Conservation (phyloP, 179 eudicot species). For the Patellifolia procumbens region DNA sequence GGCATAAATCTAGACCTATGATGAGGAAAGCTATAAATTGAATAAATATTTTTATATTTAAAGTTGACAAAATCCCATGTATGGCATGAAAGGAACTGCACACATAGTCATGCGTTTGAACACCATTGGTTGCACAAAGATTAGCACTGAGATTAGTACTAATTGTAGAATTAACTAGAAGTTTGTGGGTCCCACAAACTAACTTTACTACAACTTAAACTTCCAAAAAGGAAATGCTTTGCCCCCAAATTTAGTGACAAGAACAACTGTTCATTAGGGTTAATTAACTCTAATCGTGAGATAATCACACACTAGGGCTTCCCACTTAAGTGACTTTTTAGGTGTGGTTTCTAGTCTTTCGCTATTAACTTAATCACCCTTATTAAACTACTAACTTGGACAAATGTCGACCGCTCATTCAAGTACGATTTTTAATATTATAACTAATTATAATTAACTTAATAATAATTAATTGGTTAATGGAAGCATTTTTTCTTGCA, state of each 20-base stretch:
- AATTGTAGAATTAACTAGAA: conserved; percentile 12
- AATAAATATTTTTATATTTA: background rate
- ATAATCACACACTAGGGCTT: conserved; percentile 35
- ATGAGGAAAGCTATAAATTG: conserved; percentile 8
- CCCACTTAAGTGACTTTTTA: conserved; percentile 35
- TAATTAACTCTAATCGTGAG: conserved; percentile 32
- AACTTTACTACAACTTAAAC: conserved; percentile 17
- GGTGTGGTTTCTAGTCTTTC: conserved; percentile 25
- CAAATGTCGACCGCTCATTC: conserved; percentile 36
- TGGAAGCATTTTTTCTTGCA: conserved; percentile 16
- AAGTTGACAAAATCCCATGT: conserved; percentile 25
- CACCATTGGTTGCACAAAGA: conserved; percentile 34
- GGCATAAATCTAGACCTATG: conserved; percentile 16
- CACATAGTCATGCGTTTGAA: conserved; percentile 20
- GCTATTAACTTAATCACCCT: background rate
- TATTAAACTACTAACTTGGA: conserved; percentile 29
- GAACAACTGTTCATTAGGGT: conserved; percentile 28
- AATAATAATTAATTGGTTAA: background rate
- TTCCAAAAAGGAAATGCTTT: conserved; percentile 26
- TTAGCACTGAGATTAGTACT: conserved; percentile 27
- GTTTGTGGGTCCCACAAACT: conserved; percentile 17
- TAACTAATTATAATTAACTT: too few species aligned
- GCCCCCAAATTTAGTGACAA: conserved; percentile 34
- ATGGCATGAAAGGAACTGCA: conserved; percentile 19
- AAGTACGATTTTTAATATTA: conserved; percentile 22